Evolutionary conservation across 345 rosid species (phyloP), one percentile per base, ranked within the genome.

Genomic region (Moricandia arvensis): DNA sequence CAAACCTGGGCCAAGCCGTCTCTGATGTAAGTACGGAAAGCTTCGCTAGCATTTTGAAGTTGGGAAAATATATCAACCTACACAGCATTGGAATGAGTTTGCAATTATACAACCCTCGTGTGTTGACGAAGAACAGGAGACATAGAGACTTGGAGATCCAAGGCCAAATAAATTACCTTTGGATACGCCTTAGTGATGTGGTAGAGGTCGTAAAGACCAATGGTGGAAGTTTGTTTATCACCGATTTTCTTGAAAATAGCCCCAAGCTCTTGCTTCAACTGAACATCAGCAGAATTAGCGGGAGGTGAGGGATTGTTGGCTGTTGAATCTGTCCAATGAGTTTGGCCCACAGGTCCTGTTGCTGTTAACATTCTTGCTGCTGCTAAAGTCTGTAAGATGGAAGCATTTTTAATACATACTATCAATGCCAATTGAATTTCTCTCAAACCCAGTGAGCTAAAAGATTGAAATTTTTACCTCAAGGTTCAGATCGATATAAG

Each of bases 261-360:
- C 41, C 97, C 99, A 65, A 96, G 99, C 82, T 96, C 99, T 88
- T 93, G 99, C 97, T 96, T 96, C 85, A 96, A 80, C 83, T 93
- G 98, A 67, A 94, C 93, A 76, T 96, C 98, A 21, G 96, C 87
- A 61, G 93, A 92, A 82, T 88, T 91, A 13, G 93, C 68, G 6
- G 94, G 81, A 27, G 96, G 78, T 31, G 99, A 66, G 57, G 96
- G 71, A 86, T 87, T 91, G 87, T 96, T 93, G 51, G 87, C 88
- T 26, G 88, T 81, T 74, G 97, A 89, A 85, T 96, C 99, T 55
- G 91, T 88, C 99, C 99, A 96, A 72, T 93, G 97, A 45, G 88
- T 86, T 87, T 93, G 99, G 47, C 96, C 97, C 64, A 75, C 91
- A 69, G 97, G 95, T 31, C 91, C 97, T 59, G 98, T 83, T 34